Base-by-base conservation (phyloP, 768 basidiomycete species). In the Mycena indigotica region DNA sequence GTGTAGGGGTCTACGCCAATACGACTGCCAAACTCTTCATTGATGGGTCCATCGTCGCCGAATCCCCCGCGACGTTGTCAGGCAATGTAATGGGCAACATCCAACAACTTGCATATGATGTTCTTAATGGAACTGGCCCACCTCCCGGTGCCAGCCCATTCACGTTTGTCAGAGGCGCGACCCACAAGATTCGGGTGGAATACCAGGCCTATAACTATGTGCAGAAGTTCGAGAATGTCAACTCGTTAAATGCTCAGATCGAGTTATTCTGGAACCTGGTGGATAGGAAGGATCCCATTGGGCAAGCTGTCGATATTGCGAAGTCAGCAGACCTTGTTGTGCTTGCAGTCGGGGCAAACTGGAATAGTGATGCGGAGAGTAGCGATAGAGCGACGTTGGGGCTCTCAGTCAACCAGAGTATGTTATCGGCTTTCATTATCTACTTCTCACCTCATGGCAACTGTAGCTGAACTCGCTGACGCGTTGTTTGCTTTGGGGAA, bases 331-430 rank as follows among this genome's bases (percentile, higher is more conserved):
- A 69, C 44, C 25, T 67, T 13, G 61, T 69, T 32, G 52, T 69
- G 4, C 50, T 69, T 16, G 67, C 67, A 13, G 66, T 69, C 12
- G 67, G 67, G 3, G 67, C 67, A 3, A 65, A 65, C 46, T 69
- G 67, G 67, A 69, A 69, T 41, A 67, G 66, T 40, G 67, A 69
- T 39, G 67, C 62, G 2, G 67, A 69, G 19, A 65, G 59, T 50
- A 66, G 62, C 1, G 67, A 69, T 52, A 52, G 67, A 3, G 66
- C 62, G 13, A 67, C 67, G 16, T 49, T 69, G 10, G 67, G 67
- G 13, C 56, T 69, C 12, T 69, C 67, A 4, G 56, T 46, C 3
- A 63, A 65, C 30, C 67, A 69, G 55, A 67, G 67, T 67, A 25
- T 1, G 32, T 35, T 35, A n/a, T 35, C 32, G 32, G 8, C 32